Conservation (phyloP, 2,329 filamentous ascomycete species). For the Paradendryphiella salina region DNA sequence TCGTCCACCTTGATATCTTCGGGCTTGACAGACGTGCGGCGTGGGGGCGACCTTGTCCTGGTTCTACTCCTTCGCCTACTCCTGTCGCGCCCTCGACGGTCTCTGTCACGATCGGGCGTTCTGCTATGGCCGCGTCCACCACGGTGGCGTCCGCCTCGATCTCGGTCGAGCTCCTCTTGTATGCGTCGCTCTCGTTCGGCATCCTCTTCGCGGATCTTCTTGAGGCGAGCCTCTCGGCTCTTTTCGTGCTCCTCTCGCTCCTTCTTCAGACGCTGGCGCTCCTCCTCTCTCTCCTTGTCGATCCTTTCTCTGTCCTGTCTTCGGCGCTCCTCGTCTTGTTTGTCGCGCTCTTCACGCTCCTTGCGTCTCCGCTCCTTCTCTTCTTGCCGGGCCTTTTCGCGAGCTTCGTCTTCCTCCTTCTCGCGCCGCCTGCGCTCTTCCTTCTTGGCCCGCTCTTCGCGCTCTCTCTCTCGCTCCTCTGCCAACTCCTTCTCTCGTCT, state of each 20-base stretch:
- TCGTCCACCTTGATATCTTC: conserved; percentile 48
- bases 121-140: conserved; percentile 35
- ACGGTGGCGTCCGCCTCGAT: conserved; percentile 48
- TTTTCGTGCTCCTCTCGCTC: conserved; percentile 48
- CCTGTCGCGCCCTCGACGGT: conserved; percentile 30
- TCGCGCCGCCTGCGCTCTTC: conserved; percentile 57
- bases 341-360: conserved; percentile 38
- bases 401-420: conserved; percentile 51
- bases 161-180: conserved; percentile 58
- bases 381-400: conserved; percentile 53
- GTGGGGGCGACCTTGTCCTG: conserved; percentile 31
- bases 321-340: conserved; percentile 39
- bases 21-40: conserved; percentile 28
- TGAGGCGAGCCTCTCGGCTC: conserved; percentile 50
- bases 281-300: conserved; percentile 54
- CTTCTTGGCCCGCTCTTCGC: conserved; percentile 60
- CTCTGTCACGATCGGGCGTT: conserved; percentile 30
- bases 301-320: conserved; percentile 36
- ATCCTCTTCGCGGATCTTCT: conserved; percentile 43
- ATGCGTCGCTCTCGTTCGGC: conserved; percentile 41
- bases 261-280: conserved; percentile 53
- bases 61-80: conserved; percentile 29
- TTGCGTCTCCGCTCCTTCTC: conserved; percentile 50
- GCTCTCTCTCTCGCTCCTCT: conserved; percentile 60
- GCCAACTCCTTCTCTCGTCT: conserved; percentile 64